These are phyloP conservation scores for Cladophialophora chaetospira DNA, from an alignment of 2,329 filamentous ascomycete species.

Conservation along the genomic window DNA sequence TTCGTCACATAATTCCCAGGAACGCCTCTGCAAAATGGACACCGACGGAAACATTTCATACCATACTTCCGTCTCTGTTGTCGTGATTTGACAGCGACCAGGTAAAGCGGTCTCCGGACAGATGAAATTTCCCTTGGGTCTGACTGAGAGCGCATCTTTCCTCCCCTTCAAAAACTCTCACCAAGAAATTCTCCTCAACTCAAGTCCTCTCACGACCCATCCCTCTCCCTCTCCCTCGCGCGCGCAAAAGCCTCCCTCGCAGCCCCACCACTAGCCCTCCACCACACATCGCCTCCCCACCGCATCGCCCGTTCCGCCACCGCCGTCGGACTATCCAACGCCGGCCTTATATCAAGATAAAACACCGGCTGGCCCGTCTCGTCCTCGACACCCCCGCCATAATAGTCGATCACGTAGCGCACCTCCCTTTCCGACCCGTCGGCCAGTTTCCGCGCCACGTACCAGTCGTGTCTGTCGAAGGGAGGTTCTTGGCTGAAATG, in stretches of 20 bases:
- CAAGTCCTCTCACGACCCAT: background rate
- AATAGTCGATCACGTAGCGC: constrained; percentile 97
- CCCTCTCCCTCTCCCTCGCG: constrained; percentile 8
- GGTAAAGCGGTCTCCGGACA: too few relatives aligned
- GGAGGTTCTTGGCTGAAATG: constrained; percentile 81
- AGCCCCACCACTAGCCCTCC: constrained; percentile 75
- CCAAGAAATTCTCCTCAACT: background rate
- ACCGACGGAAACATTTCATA: too few relatives aligned
- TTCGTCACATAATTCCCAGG: background rate
- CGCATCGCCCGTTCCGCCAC: constrained; percentile 80
- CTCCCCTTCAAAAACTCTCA: too few relatives aligned
- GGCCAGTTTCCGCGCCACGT: constrained; percentile 69
- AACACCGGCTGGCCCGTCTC: constrained; percentile 90
- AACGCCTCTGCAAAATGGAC: background rate
- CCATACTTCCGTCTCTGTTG: too few relatives aligned
- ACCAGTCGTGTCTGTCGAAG: constrained; percentile 98
- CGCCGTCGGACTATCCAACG: constrained; percentile 75
- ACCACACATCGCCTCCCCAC: constrained; percentile 95
- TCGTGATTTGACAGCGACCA: too few relatives aligned
- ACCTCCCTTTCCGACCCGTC: constrained; percentile 73
- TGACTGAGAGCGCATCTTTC: too few relatives aligned
- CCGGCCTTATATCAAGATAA: constrained; percentile 90
- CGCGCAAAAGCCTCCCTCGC: constrained; percentile 47
- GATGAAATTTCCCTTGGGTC: too few relatives aligned
- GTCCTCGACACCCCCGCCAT: constrained; percentile 73